These are phyloP conservation scores for Toxicodendron radicans DNA, from an alignment of 345 rosid species.

Conservation along the genomic window DNA sequence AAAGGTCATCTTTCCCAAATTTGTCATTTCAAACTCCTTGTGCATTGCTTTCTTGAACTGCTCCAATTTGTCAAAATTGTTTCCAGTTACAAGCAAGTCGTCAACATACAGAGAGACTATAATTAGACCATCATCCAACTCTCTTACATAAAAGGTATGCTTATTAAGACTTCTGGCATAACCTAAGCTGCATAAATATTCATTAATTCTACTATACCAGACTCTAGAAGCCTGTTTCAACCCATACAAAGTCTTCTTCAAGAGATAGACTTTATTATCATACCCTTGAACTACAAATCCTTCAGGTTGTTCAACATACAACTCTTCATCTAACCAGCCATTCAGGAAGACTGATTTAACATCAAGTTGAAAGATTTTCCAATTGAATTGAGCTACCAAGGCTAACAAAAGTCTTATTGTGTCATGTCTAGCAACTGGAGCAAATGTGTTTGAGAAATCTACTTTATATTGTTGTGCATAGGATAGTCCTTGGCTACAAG, in stretches of 20 bases:
- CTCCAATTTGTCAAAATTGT: not conserved
- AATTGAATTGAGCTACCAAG: not conserved
- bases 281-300: not conserved
- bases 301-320: slow-evolving; percentile 5
- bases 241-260: slow-evolving; percentile 11
- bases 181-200: not conserved
- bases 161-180: not conserved
- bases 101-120: slow-evolving; percentile 12
- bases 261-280: not conserved
- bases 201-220: slow-evolving; percentile 13
- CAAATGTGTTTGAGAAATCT: too few species aligned
- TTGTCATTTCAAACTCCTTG: not conserved
- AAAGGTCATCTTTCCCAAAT: not conserved
- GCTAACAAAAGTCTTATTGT: not conserved
- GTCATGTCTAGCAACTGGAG: not conserved
- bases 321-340: not conserved
- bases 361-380: not conserved
- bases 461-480: too few species aligned
- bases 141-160: not conserved
- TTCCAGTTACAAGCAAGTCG: not conserved
- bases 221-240: slow-evolving; percentile 2
- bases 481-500: too few species aligned
- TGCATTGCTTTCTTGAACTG: not conserved
- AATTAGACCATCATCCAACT: not conserved
- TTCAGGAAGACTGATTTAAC: slow-evolving; percentile 5